A percentile compares a stretch with the other conserved stretches of the same genome.
phyloP scores from a whole-genome alignment of 805 yeast genomes.

The Wickerhamomyces canadensis region DNA sequence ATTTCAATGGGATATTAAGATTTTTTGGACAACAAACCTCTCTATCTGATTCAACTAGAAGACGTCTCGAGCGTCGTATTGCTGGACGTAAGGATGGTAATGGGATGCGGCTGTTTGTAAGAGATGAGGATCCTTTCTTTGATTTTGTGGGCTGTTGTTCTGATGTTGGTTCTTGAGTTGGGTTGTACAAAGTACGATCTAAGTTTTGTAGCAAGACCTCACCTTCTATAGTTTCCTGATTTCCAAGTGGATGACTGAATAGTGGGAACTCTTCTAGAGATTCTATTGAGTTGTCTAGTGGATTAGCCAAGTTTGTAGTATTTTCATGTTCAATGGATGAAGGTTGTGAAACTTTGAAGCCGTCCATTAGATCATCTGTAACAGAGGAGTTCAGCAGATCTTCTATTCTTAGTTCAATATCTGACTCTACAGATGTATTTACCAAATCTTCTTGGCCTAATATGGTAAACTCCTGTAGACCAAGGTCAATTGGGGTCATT shows the following conservation, averaged over 20 bases:
- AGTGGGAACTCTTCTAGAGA: neutral
- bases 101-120: neutral
- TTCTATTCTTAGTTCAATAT: neutral
- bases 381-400: neutral
- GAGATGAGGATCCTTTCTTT: neutral
- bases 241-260: neutral
- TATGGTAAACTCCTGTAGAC: too few species aligned
- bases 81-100: too few species aligned
- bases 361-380: neutral
- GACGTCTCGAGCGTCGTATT: conserved; percentile 20
- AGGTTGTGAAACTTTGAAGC: neutral
- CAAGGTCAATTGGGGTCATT: neutral
- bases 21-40: conserved; percentile 17
- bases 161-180: too few species aligned
- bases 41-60: conserved; percentile 2
- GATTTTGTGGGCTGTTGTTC: too few species aligned
- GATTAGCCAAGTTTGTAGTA: neutral
- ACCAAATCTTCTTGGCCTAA: neutral
- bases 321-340: too few species aligned
- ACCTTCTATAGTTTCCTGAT: neutral
- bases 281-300: neutral
- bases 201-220: too few species aligned
- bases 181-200: too few species aligned
- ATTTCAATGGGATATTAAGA: conserved; percentile 5
- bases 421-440: neutral